Percentiles rank a stretch among this genome's conserved stretches.
Evolutionary conservation across 345 rosid species (phyloP).

Genomic region (Linum tenue): DNA sequence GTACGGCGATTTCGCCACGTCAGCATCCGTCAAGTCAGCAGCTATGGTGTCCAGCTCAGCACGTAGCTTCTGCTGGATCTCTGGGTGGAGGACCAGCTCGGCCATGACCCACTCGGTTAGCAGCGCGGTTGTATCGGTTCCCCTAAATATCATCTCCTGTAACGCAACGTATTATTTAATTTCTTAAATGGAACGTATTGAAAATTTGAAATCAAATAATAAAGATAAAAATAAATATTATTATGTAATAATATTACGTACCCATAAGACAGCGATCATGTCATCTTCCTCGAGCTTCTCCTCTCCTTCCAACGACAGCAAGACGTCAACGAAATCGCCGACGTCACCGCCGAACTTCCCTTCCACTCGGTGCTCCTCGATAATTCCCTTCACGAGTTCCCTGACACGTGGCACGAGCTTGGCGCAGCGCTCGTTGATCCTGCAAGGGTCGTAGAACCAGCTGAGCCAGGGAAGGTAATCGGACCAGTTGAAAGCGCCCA

Average conservation of each 20-base stretch:
- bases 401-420: slow-evolving; percentile 64
- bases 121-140: slow-evolving; percentile 81
- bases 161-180: too few relatives aligned
- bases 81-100: slow-evolving; percentile 58
- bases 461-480: slow-evolving; percentile 65
- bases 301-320: slow-evolving; percentile 62
- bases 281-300: slow-evolving; percentile 72
- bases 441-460: slow-evolving; percentile 49
- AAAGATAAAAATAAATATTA: not conserved
- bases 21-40: slow-evolving; percentile 33
- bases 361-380: slow-evolving; percentile 42
- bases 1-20: slow-evolving; percentile 52
- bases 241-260: slow-evolving; percentile 12
- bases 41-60: slow-evolving; percentile 28
- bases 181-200: too few relatives aligned
- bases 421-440: slow-evolving; percentile 49
- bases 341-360: slow-evolving; percentile 5
- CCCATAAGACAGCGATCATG: slow-evolving; percentile 89
- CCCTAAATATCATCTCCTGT: slow-evolving; percentile 90
- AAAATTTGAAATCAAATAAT: not conserved
- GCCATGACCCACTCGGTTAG: slow-evolving; percentile 89
- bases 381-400: slow-evolving; percentile 40
- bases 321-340: slow-evolving; percentile 72
- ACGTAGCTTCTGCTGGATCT: slow-evolving; percentile 47
- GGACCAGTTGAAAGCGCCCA: slow-evolving; percentile 78